Evolutionary conservation across 805 yeast genomes (phyloP), one percentile per base, ranked within the genome.

Genomic region (Ogataea neopini): DNA sequence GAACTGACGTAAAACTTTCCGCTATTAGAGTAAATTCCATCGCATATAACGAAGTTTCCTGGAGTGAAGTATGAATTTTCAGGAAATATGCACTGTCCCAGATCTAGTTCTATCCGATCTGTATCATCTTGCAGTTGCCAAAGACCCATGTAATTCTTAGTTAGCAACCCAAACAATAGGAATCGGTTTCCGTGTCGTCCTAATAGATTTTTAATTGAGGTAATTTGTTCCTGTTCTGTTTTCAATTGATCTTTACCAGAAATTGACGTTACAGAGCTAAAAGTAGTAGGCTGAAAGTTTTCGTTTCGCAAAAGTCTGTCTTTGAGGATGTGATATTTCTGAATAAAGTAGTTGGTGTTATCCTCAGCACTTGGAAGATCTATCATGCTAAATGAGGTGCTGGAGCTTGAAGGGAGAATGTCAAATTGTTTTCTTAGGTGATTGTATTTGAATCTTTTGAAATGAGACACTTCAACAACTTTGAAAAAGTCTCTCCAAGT

Each of bases 171-270:
- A 58, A 91, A 81, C 2, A 94, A 62, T 6, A 86, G 69, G 61
- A 94, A 94, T 47, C 80, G 74, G 44, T 79, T 73, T 4, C 92
- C 92, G 57, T 86, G 86, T 45, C 96, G 71, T 25, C 99, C 99
- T 23, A 94, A 64, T 49, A 94, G 70, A 63, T 91, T 91, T 59
- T 91, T 91, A 45, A 94, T 82, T 33, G 81, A 73, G 0, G 96
- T 87, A 38, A 92, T 71, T 3, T 76, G 60, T 41, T 64, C 59
- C 6, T 55, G 41, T 10, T 46, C 48, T 4, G 38, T 10, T 52
- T 40, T 56, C 1, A 48, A 43, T 23, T 36, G 39, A 30, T 47
- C 45, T 5, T 62, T 45, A 20, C 68, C 60, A 46, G 69, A 66
- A 38, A 76, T 61, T n/a, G 79, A 72, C 9, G 77, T 73, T 5